Percentiles rank a stretch among this genome's conserved stretches.
Evolutionary conservation across 2,329 filamentous ascomycete genomes (phyloP).

Genomic region (Fusarium udum): DNA sequence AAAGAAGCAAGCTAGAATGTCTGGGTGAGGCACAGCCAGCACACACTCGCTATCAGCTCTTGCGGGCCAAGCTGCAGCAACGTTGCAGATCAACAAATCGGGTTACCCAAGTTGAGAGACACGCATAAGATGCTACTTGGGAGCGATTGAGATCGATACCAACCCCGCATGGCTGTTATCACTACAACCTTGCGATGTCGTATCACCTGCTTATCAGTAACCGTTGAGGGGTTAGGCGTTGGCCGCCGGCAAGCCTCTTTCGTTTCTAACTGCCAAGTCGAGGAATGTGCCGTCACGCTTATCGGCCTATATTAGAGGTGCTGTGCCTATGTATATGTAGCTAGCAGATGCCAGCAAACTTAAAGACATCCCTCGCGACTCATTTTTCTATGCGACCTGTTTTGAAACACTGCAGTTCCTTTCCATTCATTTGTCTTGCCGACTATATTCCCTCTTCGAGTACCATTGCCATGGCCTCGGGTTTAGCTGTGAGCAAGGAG

Average conservation of each 20-base stretch:
- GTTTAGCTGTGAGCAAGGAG: slow-evolving; percentile 61
- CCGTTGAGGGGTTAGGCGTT: slow-evolving; percentile 12
- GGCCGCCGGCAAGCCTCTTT: slow-evolving; percentile 4
- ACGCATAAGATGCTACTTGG: slow-evolving; percentile 2
- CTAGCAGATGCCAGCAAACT: not conserved
- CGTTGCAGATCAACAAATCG: slow-evolving; percentile 21
- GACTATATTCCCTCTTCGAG: not conserved
- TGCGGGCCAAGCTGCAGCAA: slow-evolving; percentile 8
- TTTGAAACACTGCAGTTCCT: not conserved
- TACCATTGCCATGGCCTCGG: slow-evolving; percentile 38
- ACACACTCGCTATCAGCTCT: not conserved
- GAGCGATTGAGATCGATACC: not conserved
- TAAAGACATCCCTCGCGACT: not conserved
- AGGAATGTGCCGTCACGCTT: slow-evolving; percentile 1
- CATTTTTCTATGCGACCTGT: not conserved
- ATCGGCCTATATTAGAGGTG: not conserved
- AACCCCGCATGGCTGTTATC: slow-evolving; percentile 29
- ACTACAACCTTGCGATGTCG: not conserved
- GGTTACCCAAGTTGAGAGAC: slow-evolving; percentile 12
- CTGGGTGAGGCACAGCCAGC: not conserved
- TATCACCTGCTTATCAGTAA: slow-evolving; percentile 28
- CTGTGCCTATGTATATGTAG: not conserved
- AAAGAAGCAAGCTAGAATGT: not conserved
- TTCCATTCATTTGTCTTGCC: not conserved
- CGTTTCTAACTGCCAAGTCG: not conserved